phyloP scores from a whole-genome alignment of 2,329 filamentous ascomycete species.

The Cordyceps javanica region DNA sequence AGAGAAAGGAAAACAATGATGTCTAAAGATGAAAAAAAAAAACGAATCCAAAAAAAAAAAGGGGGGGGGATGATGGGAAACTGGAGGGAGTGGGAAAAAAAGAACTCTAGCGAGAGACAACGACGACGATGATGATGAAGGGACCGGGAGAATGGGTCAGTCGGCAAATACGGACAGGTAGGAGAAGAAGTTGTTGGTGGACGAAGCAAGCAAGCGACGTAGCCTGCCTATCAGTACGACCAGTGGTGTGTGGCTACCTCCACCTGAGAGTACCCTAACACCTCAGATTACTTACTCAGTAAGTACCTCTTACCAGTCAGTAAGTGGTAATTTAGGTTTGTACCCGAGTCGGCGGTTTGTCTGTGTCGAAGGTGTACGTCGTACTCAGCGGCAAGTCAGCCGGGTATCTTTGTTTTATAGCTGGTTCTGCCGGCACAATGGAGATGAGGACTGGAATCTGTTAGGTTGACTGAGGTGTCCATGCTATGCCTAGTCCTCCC shows the following conservation, averaged over 20 bases:
- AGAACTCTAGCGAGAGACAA: conserved; percentile 1
- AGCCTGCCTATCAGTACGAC: not conserved
- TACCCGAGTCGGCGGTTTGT: no score
- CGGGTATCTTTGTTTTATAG: no score
- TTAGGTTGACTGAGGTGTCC: not conserved
- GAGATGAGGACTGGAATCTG: not conserved
- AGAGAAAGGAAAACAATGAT: not conserved
- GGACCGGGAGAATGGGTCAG: conserved; percentile 7
- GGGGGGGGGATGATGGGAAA: conserved; percentile 7
- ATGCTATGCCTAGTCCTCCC: not conserved
- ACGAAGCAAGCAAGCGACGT: not conserved
- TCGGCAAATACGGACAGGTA: conserved; percentile 6
- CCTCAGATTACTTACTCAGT: no score
- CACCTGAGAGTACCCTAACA: no score
- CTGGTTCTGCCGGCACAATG: not conserved
- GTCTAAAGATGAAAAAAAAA: not conserved
- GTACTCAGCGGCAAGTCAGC: no score
- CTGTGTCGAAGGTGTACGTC: no score
- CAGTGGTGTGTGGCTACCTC: no score
- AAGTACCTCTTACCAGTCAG: no score
- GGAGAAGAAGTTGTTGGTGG: not conserved
- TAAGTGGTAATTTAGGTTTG: no score
- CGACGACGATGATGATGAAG: not conserved
- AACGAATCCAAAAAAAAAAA: conserved; percentile 8
- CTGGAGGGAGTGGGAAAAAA: conserved; percentile 2